phyloP scores from a whole-genome alignment of 352 stramenopile species.

The Phytophthora kernoviae region DNA sequence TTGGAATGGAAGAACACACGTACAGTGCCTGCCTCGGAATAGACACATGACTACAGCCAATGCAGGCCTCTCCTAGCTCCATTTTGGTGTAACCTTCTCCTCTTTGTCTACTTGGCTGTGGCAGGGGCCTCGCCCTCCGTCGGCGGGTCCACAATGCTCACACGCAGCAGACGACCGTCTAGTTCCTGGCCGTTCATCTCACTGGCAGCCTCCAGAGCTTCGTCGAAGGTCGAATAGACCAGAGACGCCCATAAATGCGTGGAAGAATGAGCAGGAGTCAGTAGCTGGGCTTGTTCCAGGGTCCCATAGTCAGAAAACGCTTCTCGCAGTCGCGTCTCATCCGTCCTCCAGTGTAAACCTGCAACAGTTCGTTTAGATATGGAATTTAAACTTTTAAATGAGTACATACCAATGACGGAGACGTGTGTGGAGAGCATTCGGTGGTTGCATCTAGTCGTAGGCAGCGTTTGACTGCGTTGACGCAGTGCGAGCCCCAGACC shows the following conservation, averaged over 20 bases:
- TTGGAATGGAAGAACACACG: constrained; percentile 84
- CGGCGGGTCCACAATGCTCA: constrained; percentile 74
- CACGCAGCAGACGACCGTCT: constrained; percentile 73
- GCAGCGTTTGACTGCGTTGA: constrained; percentile 6
- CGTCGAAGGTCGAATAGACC: constrained; percentile 70
- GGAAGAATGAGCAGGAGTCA: constrained; percentile 62
- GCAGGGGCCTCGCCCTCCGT: constrained; percentile 6
- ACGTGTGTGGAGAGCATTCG: constrained; percentile 54
- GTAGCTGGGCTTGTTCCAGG: constrained; percentile 60
- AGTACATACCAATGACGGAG: constrained; percentile 53
- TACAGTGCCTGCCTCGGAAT: constrained; percentile 55
- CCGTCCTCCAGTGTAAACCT: constrained; percentile 87
- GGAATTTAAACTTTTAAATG: neutral
- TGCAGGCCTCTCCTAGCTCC: constrained; percentile 11
- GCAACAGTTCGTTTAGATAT: neutral
- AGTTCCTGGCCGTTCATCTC: constrained; percentile 87
- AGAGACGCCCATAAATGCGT: constrained; percentile 69
- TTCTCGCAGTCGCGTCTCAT: constrained; percentile 68
- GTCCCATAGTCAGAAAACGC: constrained; percentile 59
- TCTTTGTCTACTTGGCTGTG: constrained; percentile 7
- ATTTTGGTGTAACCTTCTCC: constrained; percentile 9
- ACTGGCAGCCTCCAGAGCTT: constrained; percentile 66
- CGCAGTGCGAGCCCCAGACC: constrained; percentile 20
- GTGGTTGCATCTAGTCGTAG: neutral
- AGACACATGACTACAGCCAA: neutral